Evolutionary conservation across 2,329 filamentous ascomycete species (phyloP).

Genomic region (Metarhizium album): DNA sequence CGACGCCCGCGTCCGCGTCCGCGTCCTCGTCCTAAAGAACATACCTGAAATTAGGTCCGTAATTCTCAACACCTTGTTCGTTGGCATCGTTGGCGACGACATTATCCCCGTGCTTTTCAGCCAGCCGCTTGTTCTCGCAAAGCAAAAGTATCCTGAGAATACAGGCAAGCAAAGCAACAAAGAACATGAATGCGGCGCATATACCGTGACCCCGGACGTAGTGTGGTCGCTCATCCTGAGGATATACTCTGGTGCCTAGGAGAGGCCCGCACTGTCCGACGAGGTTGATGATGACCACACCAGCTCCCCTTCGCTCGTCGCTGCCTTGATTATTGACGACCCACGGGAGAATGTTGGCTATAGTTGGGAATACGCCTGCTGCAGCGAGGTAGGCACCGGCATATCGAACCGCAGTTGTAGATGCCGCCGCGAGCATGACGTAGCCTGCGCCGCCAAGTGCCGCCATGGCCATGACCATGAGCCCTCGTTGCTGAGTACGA

Average conservation of each 20-base stretch:
- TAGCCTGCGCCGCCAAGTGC: conserved; percentile 6
- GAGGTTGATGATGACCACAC: conserved; percentile 6
- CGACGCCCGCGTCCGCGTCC: too few species aligned
- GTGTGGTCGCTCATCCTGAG: conserved; percentile 1
- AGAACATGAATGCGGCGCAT: conserved; percentile 7
- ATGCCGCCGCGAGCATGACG: conserved; percentile 4
- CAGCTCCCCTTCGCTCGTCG: conserved; percentile 7
- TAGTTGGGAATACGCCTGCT: conserved; percentile 6
- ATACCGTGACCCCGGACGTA: conserved; percentile 5
- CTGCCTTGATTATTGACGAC: conserved; percentile 7
- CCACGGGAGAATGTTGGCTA: conserved; percentile 8
- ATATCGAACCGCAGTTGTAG: conserved; percentile 3
- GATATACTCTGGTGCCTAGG: conserved; percentile 6
- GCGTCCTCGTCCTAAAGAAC: conserved; percentile 1
- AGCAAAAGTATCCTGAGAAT: conserved; percentile 2
- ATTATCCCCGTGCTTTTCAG: not conserved
- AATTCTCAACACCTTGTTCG: conserved; percentile 4
- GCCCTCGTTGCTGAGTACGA: conserved; percentile 8
- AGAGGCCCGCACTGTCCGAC: conserved; percentile 7
- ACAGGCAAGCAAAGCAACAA: conserved; percentile 9
- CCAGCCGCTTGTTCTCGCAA: conserved; percentile 9
- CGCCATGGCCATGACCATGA: conserved; percentile 4
- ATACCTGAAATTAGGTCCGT: conserved; percentile 6
- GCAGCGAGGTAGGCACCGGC: conserved; percentile 4
- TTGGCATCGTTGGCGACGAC: not conserved